Evolutionary conservation across 345 rosid genomes (phyloP).

Genomic region (Hibiscus tridactylites): DNA sequence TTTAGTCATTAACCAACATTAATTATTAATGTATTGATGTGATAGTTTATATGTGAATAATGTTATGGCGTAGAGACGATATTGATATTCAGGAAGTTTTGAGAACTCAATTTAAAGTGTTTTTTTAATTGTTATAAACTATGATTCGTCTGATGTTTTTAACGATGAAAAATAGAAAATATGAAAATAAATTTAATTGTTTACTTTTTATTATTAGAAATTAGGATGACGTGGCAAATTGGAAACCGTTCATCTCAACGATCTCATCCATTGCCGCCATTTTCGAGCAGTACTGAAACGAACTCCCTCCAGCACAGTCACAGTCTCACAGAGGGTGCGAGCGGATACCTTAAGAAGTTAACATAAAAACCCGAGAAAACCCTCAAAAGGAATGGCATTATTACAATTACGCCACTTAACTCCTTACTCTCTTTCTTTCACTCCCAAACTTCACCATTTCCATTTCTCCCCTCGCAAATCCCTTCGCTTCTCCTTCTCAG

Average conservation of each 20-base stretch:
- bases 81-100: no score
- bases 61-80: no score
- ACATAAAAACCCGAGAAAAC: background rate
- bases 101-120: no score
- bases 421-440: constrained; percentile 4
- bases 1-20: no score
- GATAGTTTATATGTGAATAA: no score
- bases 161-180: no score
- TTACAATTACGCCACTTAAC: constrained; percentile 19
- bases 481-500: constrained; percentile 22
- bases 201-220: no score
- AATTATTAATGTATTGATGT: no score
- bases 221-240: background rate
- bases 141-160: no score
- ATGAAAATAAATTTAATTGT: no score
- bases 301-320: background rate
- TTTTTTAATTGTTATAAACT: no score
- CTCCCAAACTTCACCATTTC: constrained; percentile 17
- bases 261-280: constrained; percentile 11
- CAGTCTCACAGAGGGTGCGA: background rate
- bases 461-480: constrained; percentile 12
- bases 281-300: background rate
- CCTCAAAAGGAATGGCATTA: constrained; percentile 14
- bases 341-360: constrained; percentile 7
- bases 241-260: background rate